Evolutionary conservation across 768 basidiomycete genomes (phyloP).

Genomic region (Mycena crocata): DNA sequence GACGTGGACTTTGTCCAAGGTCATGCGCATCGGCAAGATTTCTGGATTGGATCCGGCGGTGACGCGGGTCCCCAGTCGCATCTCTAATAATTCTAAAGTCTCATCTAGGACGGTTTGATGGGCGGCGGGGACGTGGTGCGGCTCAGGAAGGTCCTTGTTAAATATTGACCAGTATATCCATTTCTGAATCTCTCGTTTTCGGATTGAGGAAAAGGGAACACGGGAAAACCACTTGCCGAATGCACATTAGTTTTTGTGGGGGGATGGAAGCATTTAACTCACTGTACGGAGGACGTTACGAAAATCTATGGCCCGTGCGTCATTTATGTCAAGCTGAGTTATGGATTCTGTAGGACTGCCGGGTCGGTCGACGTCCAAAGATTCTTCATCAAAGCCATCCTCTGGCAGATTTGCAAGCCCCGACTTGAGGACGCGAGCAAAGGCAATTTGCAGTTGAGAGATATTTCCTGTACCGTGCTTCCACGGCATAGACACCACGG

Average conservation of each 20-base stretch:
- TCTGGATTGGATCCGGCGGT: slow-evolving; percentile 68
- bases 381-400: slow-evolving; percentile 67
- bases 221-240: slow-evolving; percentile 72
- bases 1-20: slow-evolving; percentile 76
- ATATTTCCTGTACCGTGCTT: slow-evolving; percentile 56
- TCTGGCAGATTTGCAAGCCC: slow-evolving; percentile 70
- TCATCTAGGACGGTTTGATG: slow-evolving; percentile 67
- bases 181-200: slow-evolving; percentile 67
- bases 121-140: slow-evolving; percentile 56
- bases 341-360: slow-evolving; percentile 73
- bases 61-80: slow-evolving; percentile 74
- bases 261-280: slow-evolving; percentile 38
- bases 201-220: slow-evolving; percentile 79
- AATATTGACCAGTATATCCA: slow-evolving; percentile 92
- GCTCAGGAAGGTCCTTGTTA: slow-evolving; percentile 69
- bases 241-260: slow-evolving; percentile 10
- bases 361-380: slow-evolving; percentile 59
- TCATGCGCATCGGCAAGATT: slow-evolving; percentile 71
- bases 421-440: slow-evolving; percentile 70
- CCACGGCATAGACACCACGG: slow-evolving; percentile 59
- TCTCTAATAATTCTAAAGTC: slow-evolving; percentile 73
- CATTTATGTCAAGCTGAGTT: slow-evolving; percentile 65
- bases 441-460: slow-evolving; percentile 68
- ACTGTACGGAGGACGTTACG: slow-evolving; percentile 72
- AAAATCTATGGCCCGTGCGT: slow-evolving; percentile 81